Evolutionary conservation across 768 basidiomycete species (phyloP).

Genomic region (Mrakia frigida): DNA sequence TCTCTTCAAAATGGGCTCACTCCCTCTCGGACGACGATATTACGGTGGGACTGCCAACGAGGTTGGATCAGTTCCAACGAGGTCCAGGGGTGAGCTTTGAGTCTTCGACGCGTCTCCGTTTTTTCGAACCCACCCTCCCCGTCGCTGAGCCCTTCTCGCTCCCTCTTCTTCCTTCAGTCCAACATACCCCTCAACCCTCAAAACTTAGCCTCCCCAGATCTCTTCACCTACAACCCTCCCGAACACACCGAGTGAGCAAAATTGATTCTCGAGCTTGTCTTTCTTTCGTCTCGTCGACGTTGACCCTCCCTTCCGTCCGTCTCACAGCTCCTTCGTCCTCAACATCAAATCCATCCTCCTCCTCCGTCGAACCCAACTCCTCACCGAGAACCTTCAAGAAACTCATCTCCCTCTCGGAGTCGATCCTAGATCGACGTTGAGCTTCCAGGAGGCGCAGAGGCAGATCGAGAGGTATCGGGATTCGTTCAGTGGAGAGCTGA

Average conservation of each 20-base stretch:
- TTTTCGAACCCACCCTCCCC: background rate
- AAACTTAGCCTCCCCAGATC: background rate
- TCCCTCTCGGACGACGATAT: background rate
- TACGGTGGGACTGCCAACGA: background rate
- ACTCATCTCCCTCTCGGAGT: background rate
- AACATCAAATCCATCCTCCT: background rate
- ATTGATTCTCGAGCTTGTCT: background rate
- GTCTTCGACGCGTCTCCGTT: background rate
- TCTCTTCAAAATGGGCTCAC: background rate
- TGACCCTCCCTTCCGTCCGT: background rate
- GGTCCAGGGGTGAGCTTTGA: background rate
- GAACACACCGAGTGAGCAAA: background rate
- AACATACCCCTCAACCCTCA: background rate
- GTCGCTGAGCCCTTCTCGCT: background rate
- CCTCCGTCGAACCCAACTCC: background rate
- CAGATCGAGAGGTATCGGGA: background rate
- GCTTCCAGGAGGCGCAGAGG: background rate
- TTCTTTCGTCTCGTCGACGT: background rate
- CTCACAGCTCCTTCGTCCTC: conserved; percentile 1
- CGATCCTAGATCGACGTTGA: background rate
- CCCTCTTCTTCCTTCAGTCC: background rate
- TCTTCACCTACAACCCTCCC: background rate
- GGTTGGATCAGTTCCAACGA: background rate
- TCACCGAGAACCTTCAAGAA: background rate
- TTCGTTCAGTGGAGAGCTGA: background rate